These are phyloP conservation scores for Piper longum DNA, from an alignment of 164 flowering plant genomes.

Conservation along the genomic window DNA sequence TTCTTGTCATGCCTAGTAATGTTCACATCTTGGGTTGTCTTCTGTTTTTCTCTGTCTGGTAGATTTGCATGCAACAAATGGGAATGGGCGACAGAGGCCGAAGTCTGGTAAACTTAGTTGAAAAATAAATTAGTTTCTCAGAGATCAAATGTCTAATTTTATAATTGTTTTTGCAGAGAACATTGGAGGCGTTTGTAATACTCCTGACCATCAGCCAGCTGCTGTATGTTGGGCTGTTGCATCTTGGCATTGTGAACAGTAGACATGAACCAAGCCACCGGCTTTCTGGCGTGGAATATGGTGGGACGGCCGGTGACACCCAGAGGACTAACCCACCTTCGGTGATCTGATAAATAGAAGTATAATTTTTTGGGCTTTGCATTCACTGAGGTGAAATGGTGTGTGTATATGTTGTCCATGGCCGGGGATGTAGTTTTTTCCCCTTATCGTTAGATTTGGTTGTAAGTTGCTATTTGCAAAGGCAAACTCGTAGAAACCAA, in stretches of 20 bases:
- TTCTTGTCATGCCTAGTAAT: too few species aligned
- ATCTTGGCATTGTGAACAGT: constrained; percentile 26
- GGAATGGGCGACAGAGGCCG: constrained; percentile 46
- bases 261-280: constrained; percentile 27
- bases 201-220: constrained; percentile 29
- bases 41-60: neutral
- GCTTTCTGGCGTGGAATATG: constrained; percentile 1
- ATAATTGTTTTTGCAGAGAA: constrained; percentile 22
- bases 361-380: neutral
- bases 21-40: neutral
- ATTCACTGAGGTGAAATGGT: too few species aligned
- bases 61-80: constrained; percentile 43
- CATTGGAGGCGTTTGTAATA: constrained; percentile 34
- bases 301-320: constrained; percentile 1
- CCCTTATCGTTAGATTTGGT: too few species aligned
- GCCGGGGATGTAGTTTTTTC: too few species aligned
- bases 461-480: too few species aligned
- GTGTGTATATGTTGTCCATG: too few species aligned
- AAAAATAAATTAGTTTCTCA: too few species aligned
- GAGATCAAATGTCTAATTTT: neutral
- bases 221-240: constrained; percentile 24
- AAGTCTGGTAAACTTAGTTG: constrained; percentile 25
- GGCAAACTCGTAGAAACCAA: too few species aligned
- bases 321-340: constrained; percentile 1
- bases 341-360: neutral